A percentile compares a stretch with the other conserved stretches of the same genome.
phyloP scores from a whole-genome alignment of 441 rosid genomes.

The Metrosideros polymorpha region DNA sequence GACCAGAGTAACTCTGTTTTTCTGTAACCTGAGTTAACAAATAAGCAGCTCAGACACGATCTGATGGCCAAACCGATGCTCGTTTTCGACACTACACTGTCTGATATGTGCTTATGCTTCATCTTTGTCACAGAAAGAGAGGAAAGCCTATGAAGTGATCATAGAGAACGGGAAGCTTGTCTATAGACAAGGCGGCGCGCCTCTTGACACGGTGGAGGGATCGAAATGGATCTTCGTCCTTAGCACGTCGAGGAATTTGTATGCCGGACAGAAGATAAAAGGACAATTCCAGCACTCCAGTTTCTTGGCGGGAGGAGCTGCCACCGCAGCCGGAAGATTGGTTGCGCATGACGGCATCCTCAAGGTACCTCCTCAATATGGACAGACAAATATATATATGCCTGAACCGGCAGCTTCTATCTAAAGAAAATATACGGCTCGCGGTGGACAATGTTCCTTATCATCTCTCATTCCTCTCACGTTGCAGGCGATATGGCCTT shows the following conservation, averaged over 20 bases:
- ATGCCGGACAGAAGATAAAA: constrained; percentile 74
- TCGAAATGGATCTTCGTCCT: constrained; percentile 77
- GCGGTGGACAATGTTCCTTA: background rate
- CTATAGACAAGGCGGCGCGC: constrained; percentile 25
- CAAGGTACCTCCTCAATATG: constrained; percentile 27
- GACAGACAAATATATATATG: background rate
- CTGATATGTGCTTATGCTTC: background rate
- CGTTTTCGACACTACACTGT: background rate
- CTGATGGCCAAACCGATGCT: background rate
- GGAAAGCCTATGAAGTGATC: constrained; percentile 59
- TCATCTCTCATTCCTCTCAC: background rate
- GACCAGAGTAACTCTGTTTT: background rate
- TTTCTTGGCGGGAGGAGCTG: constrained; percentile 77
- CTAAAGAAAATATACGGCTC: background rate
- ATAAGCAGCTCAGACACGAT: background rate
- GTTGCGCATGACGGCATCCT: constrained; percentile 61
- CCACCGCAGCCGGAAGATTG: constrained; percentile 75
- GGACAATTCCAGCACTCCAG: constrained; percentile 85
- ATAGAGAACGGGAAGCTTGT: constrained; percentile 55
- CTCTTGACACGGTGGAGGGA: constrained; percentile 36
- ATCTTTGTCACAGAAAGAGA: constrained; percentile 40
- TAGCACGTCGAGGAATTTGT: constrained; percentile 60
- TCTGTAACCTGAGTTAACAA: background rate
- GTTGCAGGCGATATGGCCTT: constrained; percentile 78
- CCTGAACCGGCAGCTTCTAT: background rate